Evolutionary conservation across 805 yeast genomes (phyloP).

Genomic region (Starmerella asiatica): DNA sequence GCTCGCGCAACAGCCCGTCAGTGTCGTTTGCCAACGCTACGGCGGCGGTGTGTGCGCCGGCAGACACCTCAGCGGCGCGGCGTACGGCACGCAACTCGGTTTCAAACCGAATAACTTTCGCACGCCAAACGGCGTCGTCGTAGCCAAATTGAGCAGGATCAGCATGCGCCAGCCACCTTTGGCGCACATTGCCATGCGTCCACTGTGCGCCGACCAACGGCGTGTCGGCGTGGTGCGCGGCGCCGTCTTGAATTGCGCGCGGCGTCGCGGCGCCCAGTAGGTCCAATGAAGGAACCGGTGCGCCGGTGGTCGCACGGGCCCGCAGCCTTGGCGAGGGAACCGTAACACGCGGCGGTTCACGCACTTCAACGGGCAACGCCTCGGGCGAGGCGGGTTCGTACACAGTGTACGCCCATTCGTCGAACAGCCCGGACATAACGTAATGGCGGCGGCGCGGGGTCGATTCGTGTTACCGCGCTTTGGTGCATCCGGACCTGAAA

Average conservation of each 20-base stretch:
- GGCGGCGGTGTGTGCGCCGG: slow-evolving; percentile 35
- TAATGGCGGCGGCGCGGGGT: too few species aligned
- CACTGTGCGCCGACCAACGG: background rate
- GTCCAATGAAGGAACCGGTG: too few species aligned
- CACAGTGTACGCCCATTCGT: slow-evolving; percentile 24
- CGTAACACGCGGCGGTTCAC: background rate
- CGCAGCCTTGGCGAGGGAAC: slow-evolving; percentile 7
- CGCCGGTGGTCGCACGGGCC: background rate
- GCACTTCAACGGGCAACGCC: background rate
- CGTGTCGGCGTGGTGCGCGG: background rate
- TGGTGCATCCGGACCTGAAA: too few species aligned
- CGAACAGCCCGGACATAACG: slow-evolving; percentile 17
- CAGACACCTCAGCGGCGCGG: slow-evolving; percentile 4
- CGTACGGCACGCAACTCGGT: background rate
- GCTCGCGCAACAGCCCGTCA: slow-evolving; percentile 36
- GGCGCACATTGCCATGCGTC: background rate
- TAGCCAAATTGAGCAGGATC: slow-evolving; percentile 8
- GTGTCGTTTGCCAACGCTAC: slow-evolving; percentile 34
- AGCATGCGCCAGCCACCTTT: slow-evolving; percentile 13
- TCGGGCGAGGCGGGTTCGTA: background rate
- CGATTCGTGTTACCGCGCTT: too few species aligned
- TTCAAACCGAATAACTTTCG: background rate
- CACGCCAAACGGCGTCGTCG: slow-evolving; percentile 9
- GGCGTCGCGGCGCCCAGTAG: too few species aligned
- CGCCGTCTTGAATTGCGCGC: background rate